phyloP scores from a whole-genome alignment of 768 basidiomycete species.

The Rickenella mellea region DNA sequence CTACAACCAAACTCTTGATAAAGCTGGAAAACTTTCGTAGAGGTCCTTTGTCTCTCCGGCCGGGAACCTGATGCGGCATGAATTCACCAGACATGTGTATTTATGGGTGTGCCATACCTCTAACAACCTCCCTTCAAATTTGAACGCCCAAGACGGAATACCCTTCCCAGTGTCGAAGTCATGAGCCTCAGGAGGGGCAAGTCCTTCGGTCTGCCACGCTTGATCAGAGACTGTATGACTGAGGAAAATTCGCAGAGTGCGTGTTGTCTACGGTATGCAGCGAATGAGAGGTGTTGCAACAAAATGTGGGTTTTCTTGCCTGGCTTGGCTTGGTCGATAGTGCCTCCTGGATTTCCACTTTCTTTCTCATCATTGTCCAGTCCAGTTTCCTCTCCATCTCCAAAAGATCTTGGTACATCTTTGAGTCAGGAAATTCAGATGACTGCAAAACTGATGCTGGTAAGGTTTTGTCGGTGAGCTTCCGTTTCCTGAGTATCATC shows the following conservation, averaged over 20 bases:
- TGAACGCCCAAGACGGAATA: constrained; percentile 83
- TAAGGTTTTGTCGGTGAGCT: constrained; percentile 70
- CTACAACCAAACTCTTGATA: constrained; percentile 75
- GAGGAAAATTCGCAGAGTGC: constrained; percentile 77
- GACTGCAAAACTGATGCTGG: constrained; percentile 69
- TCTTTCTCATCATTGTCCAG: constrained; percentile 91
- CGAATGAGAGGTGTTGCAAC: background rate
- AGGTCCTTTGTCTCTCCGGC: constrained; percentile 50
- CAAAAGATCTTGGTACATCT: constrained; percentile 77
- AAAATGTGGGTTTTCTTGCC: constrained; percentile 29
- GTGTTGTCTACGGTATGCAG: constrained; percentile 48
- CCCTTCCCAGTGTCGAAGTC: constrained; percentile 80
- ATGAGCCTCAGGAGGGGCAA: constrained; percentile 27
- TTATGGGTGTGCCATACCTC: constrained; percentile 39
- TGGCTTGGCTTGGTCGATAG: constrained; percentile 54
- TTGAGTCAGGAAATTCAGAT: constrained; percentile 73
- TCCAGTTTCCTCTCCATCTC: constrained; percentile 88
- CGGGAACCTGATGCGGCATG: constrained; percentile 1
- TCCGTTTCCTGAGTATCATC: constrained; percentile 46
- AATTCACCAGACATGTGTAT: background rate
- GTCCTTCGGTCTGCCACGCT: constrained; percentile 58
- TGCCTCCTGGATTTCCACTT: constrained; percentile 87
- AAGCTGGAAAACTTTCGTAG: constrained; percentile 79
- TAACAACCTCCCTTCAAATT: constrained; percentile 78
- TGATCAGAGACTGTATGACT: constrained; percentile 85